A percentile compares a stretch with the other conserved stretches of the same genome.
Evolutionary conservation across 352 stramenopile genomes (phyloP).

Genomic region (Hyaloperonospora brassicae): DNA sequence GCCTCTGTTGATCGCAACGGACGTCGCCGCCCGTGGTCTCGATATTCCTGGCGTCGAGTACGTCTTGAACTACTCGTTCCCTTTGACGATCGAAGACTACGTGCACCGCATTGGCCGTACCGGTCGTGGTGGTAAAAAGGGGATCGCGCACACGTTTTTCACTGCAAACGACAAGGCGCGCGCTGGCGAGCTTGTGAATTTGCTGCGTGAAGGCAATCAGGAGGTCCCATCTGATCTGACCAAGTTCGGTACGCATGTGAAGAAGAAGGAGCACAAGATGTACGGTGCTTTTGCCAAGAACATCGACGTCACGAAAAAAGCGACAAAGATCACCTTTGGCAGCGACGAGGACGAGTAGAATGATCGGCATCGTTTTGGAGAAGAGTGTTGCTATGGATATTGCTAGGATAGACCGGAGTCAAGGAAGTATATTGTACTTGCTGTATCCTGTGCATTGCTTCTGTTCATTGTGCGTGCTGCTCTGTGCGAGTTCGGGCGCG

Average conservation of each 20-base stretch:
- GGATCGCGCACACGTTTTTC: constrained; percentile 96
- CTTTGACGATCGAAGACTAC: constrained; percentile 96
- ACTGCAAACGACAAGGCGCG: constrained; percentile 94
- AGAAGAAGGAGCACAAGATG: constrained; percentile 99
- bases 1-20: constrained; percentile 94
- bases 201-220: constrained; percentile 92
- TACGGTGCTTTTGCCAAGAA: constrained; percentile 96
- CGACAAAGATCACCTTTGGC: constrained; percentile 96
- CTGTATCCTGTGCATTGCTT: too few species aligned
- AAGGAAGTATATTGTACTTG: constrained; percentile 2
- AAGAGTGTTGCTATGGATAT: constrained; percentile 9
- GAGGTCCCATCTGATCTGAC: constrained; percentile 90
- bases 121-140: constrained; percentile 91
- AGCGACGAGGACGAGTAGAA: constrained; percentile 52
- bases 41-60: constrained; percentile 96
- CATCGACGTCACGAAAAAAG: constrained; percentile 92
- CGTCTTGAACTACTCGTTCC: constrained; percentile 97
- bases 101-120: constrained; percentile 94
- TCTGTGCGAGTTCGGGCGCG: too few species aligned
- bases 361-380: constrained; percentile 1
- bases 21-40: constrained; percentile 94
- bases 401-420: constrained; percentile 22
- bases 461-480: too few species aligned
- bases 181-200: constrained; percentile 93
- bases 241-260: constrained; percentile 98